Conservation (phyloP, 2,329 filamentous ascomycete genomes). For the Microthyrium microscopicum region DNA sequence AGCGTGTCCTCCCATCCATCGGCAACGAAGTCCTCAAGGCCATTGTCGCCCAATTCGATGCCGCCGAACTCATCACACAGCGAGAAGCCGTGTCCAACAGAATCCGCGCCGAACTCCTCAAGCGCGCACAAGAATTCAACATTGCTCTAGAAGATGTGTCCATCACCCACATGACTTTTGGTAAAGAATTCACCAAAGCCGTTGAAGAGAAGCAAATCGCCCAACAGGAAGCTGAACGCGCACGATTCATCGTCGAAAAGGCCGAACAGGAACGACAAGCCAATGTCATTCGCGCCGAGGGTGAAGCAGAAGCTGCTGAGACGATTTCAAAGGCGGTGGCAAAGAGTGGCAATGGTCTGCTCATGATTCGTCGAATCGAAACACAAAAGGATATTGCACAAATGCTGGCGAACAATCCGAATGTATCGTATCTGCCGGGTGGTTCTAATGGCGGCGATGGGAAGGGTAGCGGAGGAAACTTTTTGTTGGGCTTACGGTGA, state of each 20-base stretch:
- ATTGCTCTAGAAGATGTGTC: conserved; percentile 97
- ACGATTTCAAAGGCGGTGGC: conserved; percentile 88
- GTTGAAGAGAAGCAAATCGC: conserved; percentile 99
- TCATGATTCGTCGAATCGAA: conserved; percentile 94
- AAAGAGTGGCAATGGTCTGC: conserved; percentile 82
- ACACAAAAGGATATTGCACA: conserved; percentile 90
- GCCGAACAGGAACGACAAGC: conserved; percentile 98
- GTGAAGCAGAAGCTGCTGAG: conserved; percentile 91
- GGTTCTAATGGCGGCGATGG: conserved; percentile 43
- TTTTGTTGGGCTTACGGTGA: conserved; percentile 48
- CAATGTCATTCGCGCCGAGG: conserved; percentile 95
- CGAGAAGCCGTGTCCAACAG: conserved; percentile 91
- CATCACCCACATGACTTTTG: conserved; percentile 99
- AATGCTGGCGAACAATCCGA: conserved; percentile 77
- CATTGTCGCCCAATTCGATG: conserved; percentile 37
- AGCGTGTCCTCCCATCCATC: conserved; percentile 36
- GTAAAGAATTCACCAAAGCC: conserved; percentile 94
- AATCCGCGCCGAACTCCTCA: conserved; percentile 81
- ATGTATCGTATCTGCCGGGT: conserved; percentile 85
- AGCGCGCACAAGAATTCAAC: conserved; percentile 92
- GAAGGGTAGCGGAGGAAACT: conserved; percentile 41
- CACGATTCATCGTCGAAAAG: conserved; percentile 94
- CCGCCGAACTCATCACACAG: conserved; percentile 71
- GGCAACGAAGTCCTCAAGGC: conserved; percentile 39
- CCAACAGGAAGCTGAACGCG: conserved; percentile 94